phyloP scores from a whole-genome alignment of 169 alveolate genomes.

The Babesia ovata region DNA sequence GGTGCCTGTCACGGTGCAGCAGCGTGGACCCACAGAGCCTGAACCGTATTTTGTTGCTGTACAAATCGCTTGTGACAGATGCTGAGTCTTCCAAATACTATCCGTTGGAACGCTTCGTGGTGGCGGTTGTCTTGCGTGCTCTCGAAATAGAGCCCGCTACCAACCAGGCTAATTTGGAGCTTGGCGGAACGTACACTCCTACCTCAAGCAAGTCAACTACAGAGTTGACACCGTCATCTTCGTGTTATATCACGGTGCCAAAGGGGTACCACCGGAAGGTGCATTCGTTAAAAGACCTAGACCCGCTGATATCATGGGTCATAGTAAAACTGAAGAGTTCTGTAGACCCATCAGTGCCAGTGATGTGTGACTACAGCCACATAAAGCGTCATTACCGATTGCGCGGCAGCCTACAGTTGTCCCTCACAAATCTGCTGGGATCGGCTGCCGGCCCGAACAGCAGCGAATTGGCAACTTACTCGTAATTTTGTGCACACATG shows the following conservation, averaged over 20 bases:
- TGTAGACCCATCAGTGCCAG: slow-evolving; percentile 1
- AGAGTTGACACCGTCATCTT: not conserved
- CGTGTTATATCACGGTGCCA: not conserved
- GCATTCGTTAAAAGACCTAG: slow-evolving; percentile 1
- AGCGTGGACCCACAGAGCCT: not conserved
- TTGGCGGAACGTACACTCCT: not conserved
- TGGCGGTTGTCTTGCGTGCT: not conserved
- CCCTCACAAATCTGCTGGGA: not conserved
- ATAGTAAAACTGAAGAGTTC: not conserved
- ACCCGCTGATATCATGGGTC: not conserved
- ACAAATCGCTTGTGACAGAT: not conserved
- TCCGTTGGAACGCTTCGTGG: slow-evolving; percentile 1
- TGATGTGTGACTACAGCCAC: slow-evolving; percentile 1
- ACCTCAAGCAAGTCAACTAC: not conserved
- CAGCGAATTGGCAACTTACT: too few relatives aligned
- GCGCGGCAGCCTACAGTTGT: slow-evolving; percentile 1
- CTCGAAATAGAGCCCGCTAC: slow-evolving; percentile 13
- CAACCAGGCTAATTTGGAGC: not conserved
- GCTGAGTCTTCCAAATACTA: not conserved
- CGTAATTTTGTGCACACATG: too few relatives aligned
- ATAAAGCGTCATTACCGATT: slow-evolving; percentile 2
- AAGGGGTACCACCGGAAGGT: slow-evolving; percentile 16
- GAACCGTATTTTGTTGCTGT: slow-evolving; percentile 8
- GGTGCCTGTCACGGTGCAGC: slow-evolving; percentile 33
- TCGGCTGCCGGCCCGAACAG: too few relatives aligned